Percentiles rank a stretch among this genome's conserved stretches.
Evolutionary conservation across 2,329 filamentous ascomycete species (phyloP).

Genomic region (Aureobasidium subglaciale): DNA sequence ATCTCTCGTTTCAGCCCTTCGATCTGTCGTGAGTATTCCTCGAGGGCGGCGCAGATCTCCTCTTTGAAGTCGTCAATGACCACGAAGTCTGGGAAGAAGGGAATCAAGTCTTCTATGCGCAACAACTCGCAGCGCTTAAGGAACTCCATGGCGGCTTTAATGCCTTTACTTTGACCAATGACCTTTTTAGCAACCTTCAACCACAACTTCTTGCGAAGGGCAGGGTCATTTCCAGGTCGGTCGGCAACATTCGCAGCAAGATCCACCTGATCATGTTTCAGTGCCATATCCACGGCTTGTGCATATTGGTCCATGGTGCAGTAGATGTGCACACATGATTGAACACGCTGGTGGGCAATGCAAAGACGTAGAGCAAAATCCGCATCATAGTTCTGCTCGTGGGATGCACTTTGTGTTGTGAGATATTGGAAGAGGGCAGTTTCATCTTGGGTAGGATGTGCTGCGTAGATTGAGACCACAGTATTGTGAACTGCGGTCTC

Average conservation of each 20-base stretch:
- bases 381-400: conserved; percentile 81
- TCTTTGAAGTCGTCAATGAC: conserved; percentile 99
- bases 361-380: conserved; percentile 94
- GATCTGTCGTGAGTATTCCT: conserved; percentile 88
- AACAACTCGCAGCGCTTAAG: conserved; percentile 84
- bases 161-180: conserved; percentile 76
- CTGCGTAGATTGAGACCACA: conserved; percentile 90
- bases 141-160: conserved; percentile 84
- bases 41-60: conserved; percentile 87
- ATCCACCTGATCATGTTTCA: conserved; percentile 84
- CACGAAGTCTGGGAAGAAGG: conserved; percentile 97
- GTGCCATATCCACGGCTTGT: conserved; percentile 84
- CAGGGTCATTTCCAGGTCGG: conserved; percentile 63
- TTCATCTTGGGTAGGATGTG: conserved; percentile 75
- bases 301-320: conserved; percentile 92
- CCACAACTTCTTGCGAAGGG: conserved; percentile 89
- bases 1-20: conserved; percentile 85
- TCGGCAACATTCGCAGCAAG: conserved; percentile 86
- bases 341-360: conserved; percentile 86
- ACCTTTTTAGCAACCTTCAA: conserved; percentile 91
- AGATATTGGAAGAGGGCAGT: conserved; percentile 80
- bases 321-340: conserved; percentile 96
- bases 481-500: conserved; percentile 93
- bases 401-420: conserved; percentile 67
- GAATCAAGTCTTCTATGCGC: conserved; percentile 92